These are phyloP conservation scores for Ceratobasidium sp. DNA, from an alignment of 1,284 basidiomycete species.

Conservation along the genomic window DNA sequence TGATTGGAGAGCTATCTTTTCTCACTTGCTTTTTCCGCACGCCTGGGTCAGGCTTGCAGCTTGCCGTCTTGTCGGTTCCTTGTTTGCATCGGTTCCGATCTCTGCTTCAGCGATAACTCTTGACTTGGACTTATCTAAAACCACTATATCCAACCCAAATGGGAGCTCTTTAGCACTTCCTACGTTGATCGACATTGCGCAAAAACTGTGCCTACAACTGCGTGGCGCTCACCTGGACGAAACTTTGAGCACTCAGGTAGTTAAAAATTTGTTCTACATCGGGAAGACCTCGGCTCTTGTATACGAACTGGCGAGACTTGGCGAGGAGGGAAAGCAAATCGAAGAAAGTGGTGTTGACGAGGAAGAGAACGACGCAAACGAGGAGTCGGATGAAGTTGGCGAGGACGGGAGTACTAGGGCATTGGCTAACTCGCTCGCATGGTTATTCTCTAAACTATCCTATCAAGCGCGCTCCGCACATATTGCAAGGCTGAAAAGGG, in stretches of 20 bases:
- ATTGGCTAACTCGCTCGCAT: constrained; percentile 77
- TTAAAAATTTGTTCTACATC: constrained; percentile 94
- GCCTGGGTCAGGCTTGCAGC: constrained; percentile 92
- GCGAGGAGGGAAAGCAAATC: constrained; percentile 53
- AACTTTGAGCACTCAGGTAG: constrained; percentile 82
- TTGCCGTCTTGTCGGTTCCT: constrained; percentile 78
- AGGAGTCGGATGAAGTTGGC: constrained; percentile 52
- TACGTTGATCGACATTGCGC: constrained; percentile 78
- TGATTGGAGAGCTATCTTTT: constrained; percentile 72
- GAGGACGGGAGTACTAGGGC: constrained; percentile 53
- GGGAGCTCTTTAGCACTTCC: constrained; percentile 64
- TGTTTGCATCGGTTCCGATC: constrained; percentile 71
- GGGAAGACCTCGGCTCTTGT: constrained; percentile 82
- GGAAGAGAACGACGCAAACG: constrained; percentile 51
- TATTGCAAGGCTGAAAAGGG: constrained; percentile 71
- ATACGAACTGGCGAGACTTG: constrained; percentile 52
- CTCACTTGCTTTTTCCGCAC: constrained; percentile 89
- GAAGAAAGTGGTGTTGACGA: constrained; percentile 52
- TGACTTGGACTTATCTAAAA: constrained; percentile 51
- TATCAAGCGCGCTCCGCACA: constrained; percentile 85
- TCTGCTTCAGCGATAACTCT: constrained; percentile 55
- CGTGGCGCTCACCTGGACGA: constrained; percentile 86
- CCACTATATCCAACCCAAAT: constrained; percentile 52
- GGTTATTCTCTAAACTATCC: constrained; percentile 94
- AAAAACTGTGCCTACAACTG: constrained; percentile 83